Evolutionary conservation across 2,329 filamentous ascomycete species (phyloP).

Genomic region (Davidsoniella neocaledoniae): DNA sequence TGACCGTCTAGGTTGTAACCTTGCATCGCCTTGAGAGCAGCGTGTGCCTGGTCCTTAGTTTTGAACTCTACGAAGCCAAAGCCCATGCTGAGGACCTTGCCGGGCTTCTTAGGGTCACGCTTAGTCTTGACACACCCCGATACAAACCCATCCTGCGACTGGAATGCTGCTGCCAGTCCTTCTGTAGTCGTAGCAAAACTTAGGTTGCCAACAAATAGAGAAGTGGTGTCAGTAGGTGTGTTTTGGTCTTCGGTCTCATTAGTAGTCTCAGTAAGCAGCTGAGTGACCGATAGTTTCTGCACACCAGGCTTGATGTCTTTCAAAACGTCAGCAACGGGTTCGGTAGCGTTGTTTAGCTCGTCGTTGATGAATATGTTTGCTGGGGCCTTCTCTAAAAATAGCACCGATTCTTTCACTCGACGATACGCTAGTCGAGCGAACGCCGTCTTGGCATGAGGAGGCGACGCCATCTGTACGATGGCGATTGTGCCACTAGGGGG

Average conservation of each 20-base stretch:
- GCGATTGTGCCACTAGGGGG: conserved; percentile 86
- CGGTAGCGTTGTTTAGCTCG: conserved; percentile 17
- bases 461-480: conserved; percentile 72
- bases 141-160: conserved; percentile 70
- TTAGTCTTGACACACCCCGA: conserved; percentile 87
- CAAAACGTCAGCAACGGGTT: conserved; percentile 12
- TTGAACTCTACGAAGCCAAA: conserved; percentile 90
- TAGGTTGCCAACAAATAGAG: conserved; percentile 83
- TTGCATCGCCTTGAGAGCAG: conserved; percentile 73
- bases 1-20: conserved; percentile 77
- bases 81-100: conserved; percentile 84
- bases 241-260: conserved; percentile 35
- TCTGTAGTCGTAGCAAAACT: conserved; percentile 78
- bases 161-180: conserved; percentile 60
- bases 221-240: conserved; percentile 42
- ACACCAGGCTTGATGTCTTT: conserved; percentile 26
- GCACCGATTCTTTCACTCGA: conserved; percentile 74
- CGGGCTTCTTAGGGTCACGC: conserved; percentile 75
- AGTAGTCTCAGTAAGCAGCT: conserved; percentile 48
- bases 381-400: conserved; percentile 89
- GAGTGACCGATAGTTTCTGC: conserved; percentile 44
- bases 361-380: conserved; percentile 50
- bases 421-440: conserved; percentile 78
- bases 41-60: conserved; percentile 58
- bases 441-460: conserved; percentile 64